phyloP scores from a whole-genome alignment of 2,329 filamentous ascomycete genomes.

The Talaromyces verruculosus region DNA sequence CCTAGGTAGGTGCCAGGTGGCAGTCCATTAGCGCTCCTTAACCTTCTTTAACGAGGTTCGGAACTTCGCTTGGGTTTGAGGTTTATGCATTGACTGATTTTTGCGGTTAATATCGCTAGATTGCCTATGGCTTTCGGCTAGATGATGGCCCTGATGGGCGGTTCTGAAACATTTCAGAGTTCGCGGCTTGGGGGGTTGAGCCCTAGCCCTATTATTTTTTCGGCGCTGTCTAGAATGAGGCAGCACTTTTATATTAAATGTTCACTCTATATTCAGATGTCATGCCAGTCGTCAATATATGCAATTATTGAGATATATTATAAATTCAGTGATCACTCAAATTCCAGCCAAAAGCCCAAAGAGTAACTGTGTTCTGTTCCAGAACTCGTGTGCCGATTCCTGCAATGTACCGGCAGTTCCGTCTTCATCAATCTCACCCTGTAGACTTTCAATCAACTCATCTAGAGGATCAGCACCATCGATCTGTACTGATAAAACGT shows the following conservation, averaged over 20 bases:
- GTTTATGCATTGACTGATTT: too few species aligned
- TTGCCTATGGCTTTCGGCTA: too few species aligned
- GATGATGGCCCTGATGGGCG: too few species aligned
- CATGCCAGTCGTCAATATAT: background rate
- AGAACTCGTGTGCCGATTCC: conserved; percentile 72
- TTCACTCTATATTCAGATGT: too few species aligned
- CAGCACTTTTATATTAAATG: background rate
- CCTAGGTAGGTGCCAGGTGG: too few species aligned
- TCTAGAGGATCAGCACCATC: conserved; percentile 44
- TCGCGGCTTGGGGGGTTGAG: background rate
- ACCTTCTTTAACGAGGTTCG: too few species aligned
- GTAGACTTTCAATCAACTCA: conserved; percentile 47
- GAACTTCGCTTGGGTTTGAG: too few species aligned
- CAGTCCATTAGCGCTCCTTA: too few species aligned
- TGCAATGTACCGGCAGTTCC: conserved; percentile 55
- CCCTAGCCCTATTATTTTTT: too few species aligned
- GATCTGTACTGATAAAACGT: conserved; percentile 28
- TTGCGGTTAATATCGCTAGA: too few species aligned
- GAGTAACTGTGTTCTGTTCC: conserved; percentile 76
- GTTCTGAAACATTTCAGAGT: too few species aligned
- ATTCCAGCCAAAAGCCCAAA: conserved; percentile 68
- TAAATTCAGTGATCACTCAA: background rate
- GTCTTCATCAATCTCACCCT: conserved; percentile 51
- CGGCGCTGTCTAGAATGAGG: background rate
- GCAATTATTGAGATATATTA: background rate